Evolutionary conservation across 2,329 filamentous ascomycete species (phyloP).

Genomic region (Pyrenochaeta sp.): DNA sequence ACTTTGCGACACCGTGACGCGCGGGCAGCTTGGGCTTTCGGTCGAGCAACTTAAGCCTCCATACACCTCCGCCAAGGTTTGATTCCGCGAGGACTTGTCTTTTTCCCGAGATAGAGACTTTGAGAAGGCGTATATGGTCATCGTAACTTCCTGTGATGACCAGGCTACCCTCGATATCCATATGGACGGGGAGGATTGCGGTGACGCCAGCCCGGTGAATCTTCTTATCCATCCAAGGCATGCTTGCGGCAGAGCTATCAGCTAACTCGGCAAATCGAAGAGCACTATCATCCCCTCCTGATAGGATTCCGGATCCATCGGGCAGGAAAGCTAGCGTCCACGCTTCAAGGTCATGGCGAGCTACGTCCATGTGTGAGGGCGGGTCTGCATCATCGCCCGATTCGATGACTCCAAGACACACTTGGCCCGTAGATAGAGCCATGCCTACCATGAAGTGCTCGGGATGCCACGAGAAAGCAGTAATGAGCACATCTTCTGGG

Average conservation of each 20-base stretch:
- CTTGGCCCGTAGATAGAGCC: conserved; percentile 73
- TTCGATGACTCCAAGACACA: conserved; percentile 50
- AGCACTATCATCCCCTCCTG: conserved; percentile 79
- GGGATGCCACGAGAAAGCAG: conserved; percentile 79
- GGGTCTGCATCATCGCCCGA: conserved; percentile 33
- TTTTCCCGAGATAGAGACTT: conserved; percentile 48
- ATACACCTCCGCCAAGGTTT: conserved; percentile 81
- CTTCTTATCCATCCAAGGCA: conserved; percentile 59
- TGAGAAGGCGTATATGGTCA: conserved; percentile 76
- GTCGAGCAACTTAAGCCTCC: conserved; percentile 75
- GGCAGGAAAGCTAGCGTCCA: conserved; percentile 73
- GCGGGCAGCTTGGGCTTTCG: conserved; percentile 17
- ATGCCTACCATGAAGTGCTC: conserved; percentile 65
- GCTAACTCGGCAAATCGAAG: conserved; percentile 51
- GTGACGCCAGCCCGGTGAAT: conserved; percentile 86
- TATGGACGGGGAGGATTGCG: conserved; percentile 76
- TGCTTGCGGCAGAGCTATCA: conserved; percentile 16
- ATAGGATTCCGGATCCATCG: conserved; percentile 61
- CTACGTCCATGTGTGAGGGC: conserved; percentile 28
- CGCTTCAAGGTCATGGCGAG: conserved; percentile 68
- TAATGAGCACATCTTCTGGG: conserved; percentile 67
- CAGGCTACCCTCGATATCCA: conserved; percentile 55
- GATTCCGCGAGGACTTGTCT: conserved; percentile 67
- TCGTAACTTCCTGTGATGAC: conserved; percentile 92
- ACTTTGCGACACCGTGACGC: conserved; percentile 20